A percentile compares a stretch with the other conserved stretches of the same genome.
Evolutionary conservation across 2,329 filamentous ascomycete genomes (phyloP).

Genomic region (Didymellaceae sp.): DNA sequence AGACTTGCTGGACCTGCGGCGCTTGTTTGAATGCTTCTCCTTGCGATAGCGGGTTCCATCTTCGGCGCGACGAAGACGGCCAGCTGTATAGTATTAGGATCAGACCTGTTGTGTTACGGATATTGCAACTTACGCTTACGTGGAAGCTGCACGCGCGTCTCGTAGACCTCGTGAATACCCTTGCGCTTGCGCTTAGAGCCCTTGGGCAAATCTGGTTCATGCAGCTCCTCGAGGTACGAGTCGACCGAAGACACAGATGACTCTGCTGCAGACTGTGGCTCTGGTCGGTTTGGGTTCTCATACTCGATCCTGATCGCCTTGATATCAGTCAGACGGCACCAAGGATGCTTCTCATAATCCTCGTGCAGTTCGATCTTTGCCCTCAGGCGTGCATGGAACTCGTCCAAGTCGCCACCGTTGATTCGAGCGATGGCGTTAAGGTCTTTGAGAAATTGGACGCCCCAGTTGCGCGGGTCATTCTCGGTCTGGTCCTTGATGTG

Average conservation of each 20-base stretch:
- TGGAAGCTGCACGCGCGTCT: conserved; percentile 33
- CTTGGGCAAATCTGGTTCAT: conserved; percentile 32
- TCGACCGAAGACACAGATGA: conserved; percentile 33
- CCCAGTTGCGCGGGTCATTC: conserved; percentile 46
- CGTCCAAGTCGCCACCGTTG: conserved; percentile 31
- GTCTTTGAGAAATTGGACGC: conserved; percentile 46
- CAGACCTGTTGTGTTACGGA: background rate
- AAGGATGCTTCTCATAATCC: conserved; percentile 40
- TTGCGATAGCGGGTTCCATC: conserved; percentile 34
- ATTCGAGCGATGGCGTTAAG: conserved; percentile 41
- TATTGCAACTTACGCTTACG: conserved; percentile 29
- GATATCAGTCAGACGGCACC: conserved; percentile 40
- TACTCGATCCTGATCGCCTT: conserved; percentile 41
- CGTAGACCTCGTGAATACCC: conserved; percentile 38
- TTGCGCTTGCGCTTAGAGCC: conserved; percentile 27
- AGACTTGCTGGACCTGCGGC: conserved; percentile 15
- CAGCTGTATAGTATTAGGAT: conserved; percentile 20
- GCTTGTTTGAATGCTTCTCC: conserved; percentile 25
- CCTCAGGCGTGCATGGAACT: conserved; percentile 36
- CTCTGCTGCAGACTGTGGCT: conserved; percentile 13
- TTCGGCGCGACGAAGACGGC: conserved; percentile 38
- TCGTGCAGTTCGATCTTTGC: conserved; percentile 35
- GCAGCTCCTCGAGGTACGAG: conserved; percentile 40
- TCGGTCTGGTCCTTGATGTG: conserved; percentile 44
- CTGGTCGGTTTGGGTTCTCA: conserved; percentile 25